phyloP scores from a whole-genome alignment of 1,284 basidiomycete genomes.

The Cryptococcus sp. region DNA sequence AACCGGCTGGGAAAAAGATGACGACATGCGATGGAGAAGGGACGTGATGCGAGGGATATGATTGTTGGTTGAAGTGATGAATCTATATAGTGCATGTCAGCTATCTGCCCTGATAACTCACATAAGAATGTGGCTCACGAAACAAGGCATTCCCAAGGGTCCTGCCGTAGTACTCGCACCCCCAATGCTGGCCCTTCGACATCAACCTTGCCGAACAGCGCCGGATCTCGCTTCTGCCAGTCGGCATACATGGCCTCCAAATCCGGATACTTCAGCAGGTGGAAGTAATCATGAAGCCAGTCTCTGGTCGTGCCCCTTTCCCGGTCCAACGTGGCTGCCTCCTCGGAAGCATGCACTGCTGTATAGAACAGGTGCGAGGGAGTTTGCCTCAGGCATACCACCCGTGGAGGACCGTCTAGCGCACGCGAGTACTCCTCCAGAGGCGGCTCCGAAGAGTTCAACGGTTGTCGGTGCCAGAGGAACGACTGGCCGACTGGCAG shows the following conservation, averaged over 20 bases:
- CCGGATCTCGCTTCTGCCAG: constrained; percentile 70
- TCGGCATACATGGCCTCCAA: constrained; percentile 63
- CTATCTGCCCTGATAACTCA: neutral
- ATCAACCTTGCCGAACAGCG: constrained; percentile 63
- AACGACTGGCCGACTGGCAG: constrained; percentile 50
- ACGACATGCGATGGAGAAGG: constrained; percentile 70
- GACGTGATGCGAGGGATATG: constrained; percentile 88
- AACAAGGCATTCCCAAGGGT: constrained; percentile 91
- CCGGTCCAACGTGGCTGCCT: constrained; percentile 31
- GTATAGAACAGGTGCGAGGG: constrained; percentile 66
- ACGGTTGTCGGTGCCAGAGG: constrained; percentile 42
- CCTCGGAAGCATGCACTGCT: constrained; percentile 57
- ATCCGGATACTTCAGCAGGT: constrained; percentile 54
- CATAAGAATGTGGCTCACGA: constrained; percentile 60
- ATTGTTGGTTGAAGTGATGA: constrained; percentile 98
- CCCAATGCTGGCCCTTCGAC: constrained; percentile 57
- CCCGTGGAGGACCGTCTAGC: constrained; percentile 53
- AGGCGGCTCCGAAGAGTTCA: constrained; percentile 9
- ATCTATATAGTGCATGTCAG: constrained; percentile 55
- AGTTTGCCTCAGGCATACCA: constrained; percentile 76
- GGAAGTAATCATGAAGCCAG: constrained; percentile 88
- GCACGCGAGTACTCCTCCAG: constrained; percentile 46
- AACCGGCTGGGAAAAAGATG: constrained; percentile 65
- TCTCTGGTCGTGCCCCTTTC: constrained; percentile 62
- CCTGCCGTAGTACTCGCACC: constrained; percentile 75